phyloP scores from a whole-genome alignment of 176 grass and related monocot genomes.

The Avena insularis region DNA sequence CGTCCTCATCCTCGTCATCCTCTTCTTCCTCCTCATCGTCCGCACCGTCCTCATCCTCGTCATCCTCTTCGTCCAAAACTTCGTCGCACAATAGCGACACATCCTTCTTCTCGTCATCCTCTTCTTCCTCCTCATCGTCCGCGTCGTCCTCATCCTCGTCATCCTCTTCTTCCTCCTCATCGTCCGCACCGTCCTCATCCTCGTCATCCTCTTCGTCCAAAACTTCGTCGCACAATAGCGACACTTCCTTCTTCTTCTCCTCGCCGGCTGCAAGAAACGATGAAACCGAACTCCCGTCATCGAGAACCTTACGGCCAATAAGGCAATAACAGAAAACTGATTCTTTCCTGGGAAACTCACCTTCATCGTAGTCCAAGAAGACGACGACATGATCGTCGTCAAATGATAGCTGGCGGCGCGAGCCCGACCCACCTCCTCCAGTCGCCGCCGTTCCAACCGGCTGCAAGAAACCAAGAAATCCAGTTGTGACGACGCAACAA shows the following conservation, averaged over 20 bases:
- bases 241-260: background rate
- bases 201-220: background rate
- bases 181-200: background rate
- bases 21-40: too few species aligned
- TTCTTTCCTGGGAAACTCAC: background rate
- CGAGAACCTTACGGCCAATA: background rate
- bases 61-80: too few species aligned
- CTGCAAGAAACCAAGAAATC: conserved; percentile 30
- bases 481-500: background rate
- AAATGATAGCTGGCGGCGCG: background rate
- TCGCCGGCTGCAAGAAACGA: conserved; percentile 7
- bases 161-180: background rate
- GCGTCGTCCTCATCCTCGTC: background rate
- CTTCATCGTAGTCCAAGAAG: background rate
- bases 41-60: too few species aligned
- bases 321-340: background rate
- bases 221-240: background rate
- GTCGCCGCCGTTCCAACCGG: background rate
- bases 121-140: background rate
- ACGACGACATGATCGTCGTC: too few species aligned
- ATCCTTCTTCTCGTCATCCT: background rate
- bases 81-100: too few species aligned
- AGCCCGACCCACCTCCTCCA: background rate
- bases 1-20: too few species aligned
- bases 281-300: background rate